These are phyloP conservation scores for Dimargaris xerosporica DNA, from an alignment of 192 early-diverging fungal genomes.

Conservation along the genomic window DNA sequence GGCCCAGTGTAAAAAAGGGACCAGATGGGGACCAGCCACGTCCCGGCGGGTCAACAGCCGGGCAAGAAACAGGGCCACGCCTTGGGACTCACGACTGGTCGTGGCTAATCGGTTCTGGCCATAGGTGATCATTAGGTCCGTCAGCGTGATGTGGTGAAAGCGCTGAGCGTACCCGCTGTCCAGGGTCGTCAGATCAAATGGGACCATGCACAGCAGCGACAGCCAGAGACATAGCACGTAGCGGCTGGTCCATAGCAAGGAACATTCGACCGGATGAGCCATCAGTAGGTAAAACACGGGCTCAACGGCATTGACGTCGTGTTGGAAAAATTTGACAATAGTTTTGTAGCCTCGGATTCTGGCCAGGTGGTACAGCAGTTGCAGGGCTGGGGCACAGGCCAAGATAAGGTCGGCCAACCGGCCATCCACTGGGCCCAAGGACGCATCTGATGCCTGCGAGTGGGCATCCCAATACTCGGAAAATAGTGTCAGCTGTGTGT, in stretches of 20 bases:
- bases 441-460: background rate
- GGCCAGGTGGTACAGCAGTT: conserved; percentile 51
- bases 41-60: conserved; percentile 74
- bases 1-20: conserved; percentile 60
- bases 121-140: conserved; percentile 42
- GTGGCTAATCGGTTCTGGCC: conserved; percentile 49
- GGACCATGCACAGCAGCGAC: conserved; percentile 87
- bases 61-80: conserved; percentile 63
- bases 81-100: conserved; percentile 78
- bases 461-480: background rate
- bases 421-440: conserved; percentile 12
- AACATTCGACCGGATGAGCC: conserved; percentile 14
- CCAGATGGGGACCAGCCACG: conserved; percentile 38
- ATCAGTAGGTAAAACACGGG: conserved; percentile 61
- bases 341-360: conserved; percentile 86
- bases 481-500: conserved; percentile 19
- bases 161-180: conserved; percentile 43
- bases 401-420: background rate
- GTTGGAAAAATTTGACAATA: conserved; percentile 78
- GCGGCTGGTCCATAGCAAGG: conserved; percentile 54
- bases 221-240: conserved; percentile 83
- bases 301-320: conserved; percentile 79
- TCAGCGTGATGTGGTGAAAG: conserved; percentile 14
- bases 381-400: conserved; percentile 14
- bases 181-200: conserved; percentile 80